Conservation (phyloP, 208 protist species). For the Wallacemonas sp. region DNA sequence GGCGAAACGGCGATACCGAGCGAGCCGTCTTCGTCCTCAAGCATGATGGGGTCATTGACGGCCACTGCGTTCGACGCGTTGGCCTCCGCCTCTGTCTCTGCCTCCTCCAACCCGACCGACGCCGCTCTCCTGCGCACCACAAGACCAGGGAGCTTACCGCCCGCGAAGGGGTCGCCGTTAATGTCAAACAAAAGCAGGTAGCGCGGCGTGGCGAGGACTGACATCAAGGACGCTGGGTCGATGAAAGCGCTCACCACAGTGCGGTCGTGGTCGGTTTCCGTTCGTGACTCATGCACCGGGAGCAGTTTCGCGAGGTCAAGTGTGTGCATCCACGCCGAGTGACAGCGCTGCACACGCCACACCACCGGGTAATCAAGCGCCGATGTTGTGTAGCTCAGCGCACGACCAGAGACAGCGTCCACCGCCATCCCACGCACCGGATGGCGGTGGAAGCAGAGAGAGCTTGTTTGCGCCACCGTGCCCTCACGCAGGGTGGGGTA, state of each 20-base stretch:
- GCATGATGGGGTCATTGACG: constrained; percentile 11
- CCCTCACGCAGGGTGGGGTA: constrained; percentile 33
- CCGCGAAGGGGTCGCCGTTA: constrained; percentile 61
- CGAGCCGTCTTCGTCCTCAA: constrained; percentile 60
- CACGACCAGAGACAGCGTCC: constrained; percentile 30
- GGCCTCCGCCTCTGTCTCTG: not conserved
- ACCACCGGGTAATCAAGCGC: constrained; percentile 58
- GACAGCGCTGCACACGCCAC: constrained; percentile 71
- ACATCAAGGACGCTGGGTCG: constrained; percentile 36
- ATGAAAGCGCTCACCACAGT: constrained; percentile 47
- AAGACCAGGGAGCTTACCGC: constrained; percentile 33
- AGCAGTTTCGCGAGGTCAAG: constrained; percentile 32
- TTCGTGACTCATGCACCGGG: not conserved
- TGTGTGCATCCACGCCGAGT: constrained; percentile 32
- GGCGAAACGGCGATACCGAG: constrained; percentile 42
- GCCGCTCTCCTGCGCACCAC: not conserved
- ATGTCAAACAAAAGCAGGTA: constrained; percentile 77
- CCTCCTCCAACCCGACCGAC: constrained; percentile 9
- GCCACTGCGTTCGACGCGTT: not conserved
- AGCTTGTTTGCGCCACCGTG: constrained; percentile 25
- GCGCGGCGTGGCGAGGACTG: constrained; percentile 52
- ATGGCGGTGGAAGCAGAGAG: constrained; percentile 64
- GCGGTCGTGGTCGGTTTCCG: constrained; percentile 12
- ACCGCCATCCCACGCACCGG: constrained; percentile 58
- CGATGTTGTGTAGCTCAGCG: constrained; percentile 61